Evolutionary conservation across 2,329 filamentous ascomycete species (phyloP).

Genomic region (Claviceps maximensis): DNA sequence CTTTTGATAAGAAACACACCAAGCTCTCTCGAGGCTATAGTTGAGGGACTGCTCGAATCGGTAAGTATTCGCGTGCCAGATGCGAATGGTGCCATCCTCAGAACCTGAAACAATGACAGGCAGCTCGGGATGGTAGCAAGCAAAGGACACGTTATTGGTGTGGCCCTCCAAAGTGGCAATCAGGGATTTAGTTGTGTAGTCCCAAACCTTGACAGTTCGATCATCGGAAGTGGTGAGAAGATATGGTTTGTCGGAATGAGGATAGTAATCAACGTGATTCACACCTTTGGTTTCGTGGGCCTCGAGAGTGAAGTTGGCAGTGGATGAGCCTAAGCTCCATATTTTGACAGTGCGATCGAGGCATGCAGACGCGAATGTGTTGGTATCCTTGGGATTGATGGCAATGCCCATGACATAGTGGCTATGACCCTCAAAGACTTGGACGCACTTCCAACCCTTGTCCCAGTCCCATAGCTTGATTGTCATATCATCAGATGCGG

Average conservation of each 20-base stretch:
- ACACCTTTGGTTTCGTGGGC: slow-evolving; percentile 96
- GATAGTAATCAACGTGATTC: slow-evolving; percentile 90
- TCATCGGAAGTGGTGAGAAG: slow-evolving; percentile 95
- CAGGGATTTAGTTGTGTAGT: slow-evolving; percentile 95
- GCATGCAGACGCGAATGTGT: slow-evolving; percentile 85
- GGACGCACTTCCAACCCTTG: slow-evolving; percentile 93
- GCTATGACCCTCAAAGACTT: slow-evolving; percentile 89
- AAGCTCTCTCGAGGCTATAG: slow-evolving; percentile 90
- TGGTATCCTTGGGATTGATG: slow-evolving; percentile 96
- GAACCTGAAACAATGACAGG: slow-evolving; percentile 96
- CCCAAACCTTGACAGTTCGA: slow-evolving; percentile 94
- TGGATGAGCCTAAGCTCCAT: slow-evolving; percentile 89
- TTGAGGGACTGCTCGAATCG: slow-evolving; percentile 89
- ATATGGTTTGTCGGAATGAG: slow-evolving; percentile 65
- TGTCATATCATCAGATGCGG: slow-evolving; percentile 95
- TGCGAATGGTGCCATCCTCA: slow-evolving; percentile 92
- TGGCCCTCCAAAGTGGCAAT: slow-evolving; percentile 96
- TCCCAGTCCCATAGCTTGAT: slow-evolving; percentile 99
- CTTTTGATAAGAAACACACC: slow-evolving; percentile 94
- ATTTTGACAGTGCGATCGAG: slow-evolving; percentile 95
- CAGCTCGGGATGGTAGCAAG: slow-evolving; percentile 92
- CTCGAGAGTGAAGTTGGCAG: slow-evolving; percentile 91
- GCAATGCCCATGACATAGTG: slow-evolving; percentile 95
- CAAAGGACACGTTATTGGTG: slow-evolving; percentile 95
- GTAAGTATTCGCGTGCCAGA: slow-evolving; percentile 98